Conservation (phyloP, 495 filamentous ascomycete species). For the Podospora pseudocomata region DNA sequence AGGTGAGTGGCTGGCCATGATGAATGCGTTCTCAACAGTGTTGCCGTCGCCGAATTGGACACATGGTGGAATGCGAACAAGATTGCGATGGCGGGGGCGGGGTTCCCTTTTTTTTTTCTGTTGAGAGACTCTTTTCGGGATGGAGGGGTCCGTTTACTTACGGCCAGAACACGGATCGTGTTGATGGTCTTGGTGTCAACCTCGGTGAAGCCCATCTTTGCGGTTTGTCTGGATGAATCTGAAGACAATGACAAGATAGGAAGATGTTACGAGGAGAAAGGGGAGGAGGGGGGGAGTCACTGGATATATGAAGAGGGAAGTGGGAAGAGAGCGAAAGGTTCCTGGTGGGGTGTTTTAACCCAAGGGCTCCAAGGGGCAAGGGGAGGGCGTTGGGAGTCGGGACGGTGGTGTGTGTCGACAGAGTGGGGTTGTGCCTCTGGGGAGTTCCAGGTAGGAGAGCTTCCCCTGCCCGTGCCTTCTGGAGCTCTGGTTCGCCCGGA, state of each 20-base stretch:
- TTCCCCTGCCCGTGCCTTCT: slow-evolving; percentile 17
- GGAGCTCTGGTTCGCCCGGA: slow-evolving; percentile 37
- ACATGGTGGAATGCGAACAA: background rate
- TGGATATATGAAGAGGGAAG: slow-evolving; percentile 23
- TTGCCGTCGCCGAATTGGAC: background rate
- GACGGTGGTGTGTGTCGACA: slow-evolving; percentile 10
- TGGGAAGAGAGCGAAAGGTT: slow-evolving; percentile 28
- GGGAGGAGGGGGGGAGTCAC: slow-evolving; percentile 21
- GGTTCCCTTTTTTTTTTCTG: slow-evolving; percentile 28
- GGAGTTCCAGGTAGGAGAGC: slow-evolving; percentile 12
- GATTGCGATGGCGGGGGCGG: slow-evolving; percentile 39
- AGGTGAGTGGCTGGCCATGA: slow-evolving; percentile 25
- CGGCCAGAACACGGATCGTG: slow-evolving; percentile 93
- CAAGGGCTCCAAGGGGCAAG: background rate
- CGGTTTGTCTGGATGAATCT: slow-evolving; percentile 30
- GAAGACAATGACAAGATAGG: slow-evolving; percentile 26
- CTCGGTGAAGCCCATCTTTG: slow-evolving; percentile 85
- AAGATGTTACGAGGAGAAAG: slow-evolving; percentile 21
- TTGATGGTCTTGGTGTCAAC: slow-evolving; percentile 88
- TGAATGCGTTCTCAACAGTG: background rate
- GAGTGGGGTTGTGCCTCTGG: slow-evolving; percentile 24
- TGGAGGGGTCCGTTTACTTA: slow-evolving; percentile 49
- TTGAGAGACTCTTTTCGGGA: slow-evolving; percentile 14
- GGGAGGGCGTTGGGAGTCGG: slow-evolving; percentile 6
- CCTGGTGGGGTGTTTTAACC: slow-evolving; percentile 33